Conservation (phyloP, 139 green algal genomes). For the Closterium sp. region DNA sequence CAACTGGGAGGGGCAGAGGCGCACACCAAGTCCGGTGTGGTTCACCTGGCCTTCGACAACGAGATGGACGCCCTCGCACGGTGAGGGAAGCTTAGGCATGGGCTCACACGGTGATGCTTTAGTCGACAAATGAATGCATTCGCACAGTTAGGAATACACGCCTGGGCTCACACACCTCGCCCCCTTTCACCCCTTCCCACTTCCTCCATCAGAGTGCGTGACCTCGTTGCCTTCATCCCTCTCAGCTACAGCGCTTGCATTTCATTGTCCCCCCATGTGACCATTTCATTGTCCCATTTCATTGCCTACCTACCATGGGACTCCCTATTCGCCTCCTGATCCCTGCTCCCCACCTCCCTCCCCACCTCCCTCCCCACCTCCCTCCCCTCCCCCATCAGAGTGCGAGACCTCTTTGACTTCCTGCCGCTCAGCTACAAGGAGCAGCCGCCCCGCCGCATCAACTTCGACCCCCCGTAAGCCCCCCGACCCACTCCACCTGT, state of each 20-base stretch:
- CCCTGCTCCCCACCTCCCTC: not conserved
- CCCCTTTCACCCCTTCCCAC: not conserved
- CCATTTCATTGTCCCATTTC: too few relatives aligned
- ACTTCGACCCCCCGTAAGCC: not conserved
- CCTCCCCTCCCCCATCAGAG: not conserved
- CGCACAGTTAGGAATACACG: too few relatives aligned
- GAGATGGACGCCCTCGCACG: constrained; percentile 64
- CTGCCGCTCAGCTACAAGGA: not conserved
- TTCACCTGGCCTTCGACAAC: constrained; percentile 60
- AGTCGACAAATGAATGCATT: too few relatives aligned
- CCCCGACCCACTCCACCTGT: not conserved
- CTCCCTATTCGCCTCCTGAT: too few relatives aligned
- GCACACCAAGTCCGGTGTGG: constrained; percentile 64
- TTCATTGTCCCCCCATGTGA: not conserved
- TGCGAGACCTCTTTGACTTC: not conserved
- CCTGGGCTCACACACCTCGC: too few relatives aligned
- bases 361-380: not conserved
- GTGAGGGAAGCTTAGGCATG: not conserved
- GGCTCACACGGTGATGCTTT: too few relatives aligned
- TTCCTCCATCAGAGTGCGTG: constrained; percentile 46
- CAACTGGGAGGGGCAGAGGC: constrained; percentile 62
- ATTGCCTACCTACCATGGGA: too few relatives aligned
- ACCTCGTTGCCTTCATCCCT: constrained; percentile 63
- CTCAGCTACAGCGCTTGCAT: not conserved
- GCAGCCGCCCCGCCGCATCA: not conserved